A percentile compares a stretch with the other conserved stretches of the same genome.
Evolutionary conservation across 2,329 filamentous ascomycete genomes (phyloP).

Genomic region (Pezizomycotina sp.): DNA sequence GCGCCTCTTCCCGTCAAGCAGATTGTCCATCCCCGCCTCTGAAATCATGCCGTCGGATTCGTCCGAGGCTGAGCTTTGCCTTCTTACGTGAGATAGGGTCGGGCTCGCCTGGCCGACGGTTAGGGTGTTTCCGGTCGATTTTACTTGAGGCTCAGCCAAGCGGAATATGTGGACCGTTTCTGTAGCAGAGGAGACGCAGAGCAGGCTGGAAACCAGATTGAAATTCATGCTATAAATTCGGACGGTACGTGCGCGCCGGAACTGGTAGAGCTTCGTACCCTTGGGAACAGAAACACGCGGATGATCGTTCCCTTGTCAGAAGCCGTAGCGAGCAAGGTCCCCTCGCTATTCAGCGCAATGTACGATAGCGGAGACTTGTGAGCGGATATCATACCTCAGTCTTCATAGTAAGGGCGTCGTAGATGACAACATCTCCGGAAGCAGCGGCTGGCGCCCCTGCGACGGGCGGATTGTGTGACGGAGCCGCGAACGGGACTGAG

Average conservation of each 20-base stretch:
- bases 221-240: slow-evolving; percentile 99
- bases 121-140: neutral
- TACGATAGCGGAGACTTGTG: slow-evolving; percentile 82
- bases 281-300: slow-evolving; percentile 83
- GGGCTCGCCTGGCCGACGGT: slow-evolving; percentile 1
- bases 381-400: slow-evolving; percentile 88
- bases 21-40: slow-evolving; percentile 22
- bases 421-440: slow-evolving; percentile 81
- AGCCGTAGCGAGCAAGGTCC: slow-evolving; percentile 78
- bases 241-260: slow-evolving; percentile 61
- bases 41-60: slow-evolving; percentile 19
- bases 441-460: slow-evolving; percentile 43
- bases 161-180: slow-evolving; percentile 97
- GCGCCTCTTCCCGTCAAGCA: slow-evolving; percentile 20
- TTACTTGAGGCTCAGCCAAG: slow-evolving; percentile 37
- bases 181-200: slow-evolving; percentile 89
- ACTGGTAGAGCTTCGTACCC: slow-evolving; percentile 88
- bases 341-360: slow-evolving; percentile 81
- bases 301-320: slow-evolving; percentile 98
- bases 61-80: slow-evolving; percentile 16
- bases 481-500: slow-evolving; percentile 28
- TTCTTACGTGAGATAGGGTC: slow-evolving; percentile 8
- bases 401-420: slow-evolving; percentile 75
- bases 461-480: slow-evolving; percentile 20
- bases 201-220: slow-evolving; percentile 78